These are phyloP conservation scores for Crithidia expoeki DNA, from an alignment of 208 protist genomes.

Conservation along the genomic window DNA sequence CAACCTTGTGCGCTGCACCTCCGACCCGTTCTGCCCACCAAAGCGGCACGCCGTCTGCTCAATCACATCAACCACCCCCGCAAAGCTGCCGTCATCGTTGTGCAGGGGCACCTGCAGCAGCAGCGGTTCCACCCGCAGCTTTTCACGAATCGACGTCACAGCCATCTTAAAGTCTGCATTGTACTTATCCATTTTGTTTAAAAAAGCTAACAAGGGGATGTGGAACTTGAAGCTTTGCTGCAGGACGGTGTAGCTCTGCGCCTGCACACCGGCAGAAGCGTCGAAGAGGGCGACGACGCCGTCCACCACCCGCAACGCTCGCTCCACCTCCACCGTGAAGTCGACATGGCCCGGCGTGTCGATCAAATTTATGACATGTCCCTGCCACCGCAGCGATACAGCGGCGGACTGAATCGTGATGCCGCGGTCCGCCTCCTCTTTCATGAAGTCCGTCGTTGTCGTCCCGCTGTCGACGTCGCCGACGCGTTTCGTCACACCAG, in stretches of 20 bases:
- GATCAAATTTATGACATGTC: constrained; percentile 92
- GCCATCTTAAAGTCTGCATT: constrained; percentile 85
- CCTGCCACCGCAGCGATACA: constrained; percentile 90
- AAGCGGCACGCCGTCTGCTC: constrained; percentile 70
- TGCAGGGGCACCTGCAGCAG: constrained; percentile 91
- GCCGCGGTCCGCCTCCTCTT: constrained; percentile 95
- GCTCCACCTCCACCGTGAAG: constrained; percentile 97
- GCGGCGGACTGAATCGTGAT: constrained; percentile 97
- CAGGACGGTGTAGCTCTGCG: constrained; percentile 91
- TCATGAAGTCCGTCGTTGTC: constrained; percentile 97
- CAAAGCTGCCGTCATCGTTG: constrained; percentile 74
- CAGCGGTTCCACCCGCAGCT: constrained; percentile 84
- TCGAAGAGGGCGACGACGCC: constrained; percentile 96
- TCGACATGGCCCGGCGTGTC: constrained; percentile 98
- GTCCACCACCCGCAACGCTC: constrained; percentile 96
- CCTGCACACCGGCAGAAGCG: constrained; percentile 95
- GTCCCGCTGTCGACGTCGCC: constrained; percentile 96
- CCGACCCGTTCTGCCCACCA: constrained; percentile 56
- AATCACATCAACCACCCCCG: constrained; percentile 90
- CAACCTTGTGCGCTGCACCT: constrained; percentile 32
- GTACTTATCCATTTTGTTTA: constrained; percentile 97
- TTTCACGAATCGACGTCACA: constrained; percentile 73
- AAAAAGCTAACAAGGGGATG: constrained; percentile 88
- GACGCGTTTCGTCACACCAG: constrained; percentile 77
- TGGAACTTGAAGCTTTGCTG: constrained; percentile 85